These are phyloP conservation scores for Globisporangium sylvaticum DNA, from an alignment of 352 stramenopile species.

Conservation along the genomic window DNA sequence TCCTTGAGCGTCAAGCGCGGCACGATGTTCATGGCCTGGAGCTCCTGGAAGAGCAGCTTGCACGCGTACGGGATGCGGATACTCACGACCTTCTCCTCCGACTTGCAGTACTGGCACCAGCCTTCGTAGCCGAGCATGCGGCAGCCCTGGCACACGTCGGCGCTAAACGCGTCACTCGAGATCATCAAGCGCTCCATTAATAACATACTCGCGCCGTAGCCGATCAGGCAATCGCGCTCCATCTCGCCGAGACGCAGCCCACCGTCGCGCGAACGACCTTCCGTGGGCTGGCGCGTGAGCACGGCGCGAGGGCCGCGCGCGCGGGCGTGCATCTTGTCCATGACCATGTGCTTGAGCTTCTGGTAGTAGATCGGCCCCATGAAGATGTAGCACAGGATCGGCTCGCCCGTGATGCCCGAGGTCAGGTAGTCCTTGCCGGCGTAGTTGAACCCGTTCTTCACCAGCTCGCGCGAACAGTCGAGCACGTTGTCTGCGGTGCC, in stretches of 20 bases:
- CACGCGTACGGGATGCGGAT: slow-evolving; percentile 99
- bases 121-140: slow-evolving; percentile 96
- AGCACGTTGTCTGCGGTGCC: slow-evolving; percentile 93
- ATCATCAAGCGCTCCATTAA: slow-evolving; percentile 99
- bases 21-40: slow-evolving; percentile 99
- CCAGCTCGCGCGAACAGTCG: slow-evolving; percentile 91
- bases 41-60: slow-evolving; percentile 98
- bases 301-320: slow-evolving; percentile 92
- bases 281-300: slow-evolving; percentile 98
- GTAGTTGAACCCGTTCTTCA: slow-evolving; percentile 98
- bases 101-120: slow-evolving; percentile 99
- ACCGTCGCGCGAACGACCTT: slow-evolving; percentile 97
- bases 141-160: slow-evolving; percentile 97
- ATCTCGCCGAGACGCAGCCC: slow-evolving; percentile 99
- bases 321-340: slow-evolving; percentile 99
- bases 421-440: slow-evolving; percentile 97
- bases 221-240: slow-evolving; percentile 99
- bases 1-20: slow-evolving; percentile 96
- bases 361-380: slow-evolving; percentile 99
- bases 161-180: slow-evolving; percentile 98
- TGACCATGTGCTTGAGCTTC: slow-evolving; percentile 99
- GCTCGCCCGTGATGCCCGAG: slow-evolving; percentile 93
- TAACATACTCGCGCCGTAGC: slow-evolving; percentile 98
- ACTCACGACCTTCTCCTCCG: slow-evolving; percentile 95
- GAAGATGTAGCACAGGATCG: slow-evolving; percentile 99